Conservation (phyloP, 441 rosid species). For the Aleurites moluccanus region DNA sequence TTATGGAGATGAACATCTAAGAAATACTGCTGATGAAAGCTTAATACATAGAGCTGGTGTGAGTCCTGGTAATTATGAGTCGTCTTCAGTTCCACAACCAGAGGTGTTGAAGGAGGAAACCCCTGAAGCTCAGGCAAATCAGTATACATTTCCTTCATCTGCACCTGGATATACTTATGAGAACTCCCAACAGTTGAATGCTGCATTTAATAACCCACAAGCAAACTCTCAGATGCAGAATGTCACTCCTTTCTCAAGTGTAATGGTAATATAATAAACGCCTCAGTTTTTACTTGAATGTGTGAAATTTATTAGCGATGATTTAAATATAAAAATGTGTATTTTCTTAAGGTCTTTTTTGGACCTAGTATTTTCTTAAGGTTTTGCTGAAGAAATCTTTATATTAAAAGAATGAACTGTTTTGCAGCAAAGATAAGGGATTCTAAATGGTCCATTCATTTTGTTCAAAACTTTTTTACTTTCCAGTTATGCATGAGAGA, state of each 20-base stretch:
- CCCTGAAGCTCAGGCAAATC: conserved; percentile 58
- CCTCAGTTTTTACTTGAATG: not conserved
- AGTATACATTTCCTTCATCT: conserved; percentile 71
- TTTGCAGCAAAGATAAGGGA: too few relatives aligned
- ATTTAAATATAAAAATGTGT: not conserved
- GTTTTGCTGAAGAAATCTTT: not conserved
- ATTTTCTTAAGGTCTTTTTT: not conserved
- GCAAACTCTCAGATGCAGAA: conserved; percentile 74
- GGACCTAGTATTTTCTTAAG: not conserved
- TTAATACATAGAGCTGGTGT: conserved; percentile 48
- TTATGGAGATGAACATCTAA: conserved; percentile 70
- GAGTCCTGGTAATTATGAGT: conserved; percentile 55
- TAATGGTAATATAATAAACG: conserved; percentile 55
- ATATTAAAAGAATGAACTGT: not conserved
- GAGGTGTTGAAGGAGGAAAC: conserved; percentile 72
- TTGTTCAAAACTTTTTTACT: not conserved
- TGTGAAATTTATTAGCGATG: not conserved
- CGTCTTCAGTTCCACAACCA: conserved; percentile 56
- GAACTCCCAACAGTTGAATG: conserved; percentile 60
- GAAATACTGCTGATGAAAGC: conserved; percentile 54
- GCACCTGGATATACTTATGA: conserved; percentile 66
- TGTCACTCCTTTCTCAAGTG: conserved; percentile 68
- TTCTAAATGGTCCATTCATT: not conserved
- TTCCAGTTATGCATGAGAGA: not conserved
- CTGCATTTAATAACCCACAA: conserved; percentile 55